Conservation (phyloP, 108 stramenopile genomes). For the Fragilariopsis cylindrus region DNA sequence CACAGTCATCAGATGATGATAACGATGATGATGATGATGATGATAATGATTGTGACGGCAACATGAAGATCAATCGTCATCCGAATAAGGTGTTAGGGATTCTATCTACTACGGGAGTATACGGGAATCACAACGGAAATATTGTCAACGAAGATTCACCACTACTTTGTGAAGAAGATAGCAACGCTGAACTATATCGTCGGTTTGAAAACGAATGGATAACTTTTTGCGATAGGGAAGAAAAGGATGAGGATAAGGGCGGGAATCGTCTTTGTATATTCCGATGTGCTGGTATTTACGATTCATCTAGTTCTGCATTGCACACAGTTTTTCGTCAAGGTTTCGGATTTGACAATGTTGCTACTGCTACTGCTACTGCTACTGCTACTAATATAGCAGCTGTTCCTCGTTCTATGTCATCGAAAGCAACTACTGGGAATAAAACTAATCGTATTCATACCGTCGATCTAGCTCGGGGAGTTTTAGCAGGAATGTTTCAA, state of each 20-base stretch:
- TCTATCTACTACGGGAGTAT: conserved; percentile 76
- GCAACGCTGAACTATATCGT: conserved; percentile 17
- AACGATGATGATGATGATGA: not conserved
- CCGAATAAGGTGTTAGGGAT: conserved; percentile 48
- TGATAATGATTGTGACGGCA: not conserved
- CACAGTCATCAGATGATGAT: not conserved
- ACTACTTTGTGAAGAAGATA: conserved; percentile 24
- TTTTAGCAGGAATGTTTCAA: conserved; percentile 44
- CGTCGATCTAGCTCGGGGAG: conserved; percentile 53
- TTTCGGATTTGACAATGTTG: not conserved
- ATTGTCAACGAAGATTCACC: conserved; percentile 71
- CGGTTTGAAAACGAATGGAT: conserved; percentile 34
- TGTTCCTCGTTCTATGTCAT: not conserved
- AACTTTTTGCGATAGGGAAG: not conserved
- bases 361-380: too few relatives aligned
- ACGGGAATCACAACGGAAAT: conserved; percentile 76
- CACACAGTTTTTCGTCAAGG: conserved; percentile 52
- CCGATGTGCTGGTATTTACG: conserved; percentile 82
- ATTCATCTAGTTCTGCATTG: conserved; percentile 58
- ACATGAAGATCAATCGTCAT: not conserved
- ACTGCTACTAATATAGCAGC: not conserved
- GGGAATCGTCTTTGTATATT: conserved; percentile 43
- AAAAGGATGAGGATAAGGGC: conserved; percentile 3
- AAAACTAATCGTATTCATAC: conserved; percentile 71
- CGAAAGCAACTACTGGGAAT: conserved; percentile 4